Conservation (phyloP, 345 rosid species). For the Bretschneidera sinensis region DNA sequence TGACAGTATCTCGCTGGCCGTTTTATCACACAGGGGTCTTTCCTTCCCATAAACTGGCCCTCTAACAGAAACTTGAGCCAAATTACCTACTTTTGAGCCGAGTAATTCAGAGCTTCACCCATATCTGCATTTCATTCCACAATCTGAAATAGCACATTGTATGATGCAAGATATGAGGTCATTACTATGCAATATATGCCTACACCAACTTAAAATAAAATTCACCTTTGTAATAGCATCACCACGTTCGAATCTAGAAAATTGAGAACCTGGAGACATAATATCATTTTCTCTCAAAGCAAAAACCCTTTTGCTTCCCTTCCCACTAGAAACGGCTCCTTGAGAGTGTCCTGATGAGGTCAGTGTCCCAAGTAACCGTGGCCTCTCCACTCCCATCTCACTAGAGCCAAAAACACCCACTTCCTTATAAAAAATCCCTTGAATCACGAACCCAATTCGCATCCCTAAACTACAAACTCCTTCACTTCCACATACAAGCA, state of each 20-base stretch:
- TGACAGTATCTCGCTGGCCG: conserved; percentile 13
- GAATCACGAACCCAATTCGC: conserved; percentile 62
- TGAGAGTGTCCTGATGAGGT: conserved; percentile 34
- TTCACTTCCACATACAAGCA: conserved; percentile 55
- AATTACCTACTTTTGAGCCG: conserved; percentile 13
- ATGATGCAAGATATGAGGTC: conserved; percentile 57
- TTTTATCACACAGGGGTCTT: conserved; percentile 17
- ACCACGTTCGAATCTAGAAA: conserved; percentile 17
- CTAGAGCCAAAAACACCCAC: conserved; percentile 23
- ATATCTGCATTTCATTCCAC: conserved; percentile 14
- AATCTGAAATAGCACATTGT: conserved; percentile 27
- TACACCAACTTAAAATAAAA: conserved; percentile 46
- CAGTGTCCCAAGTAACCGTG: conserved; percentile 21
- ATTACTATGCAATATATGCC: conserved; percentile 44
- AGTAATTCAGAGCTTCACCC: conserved; percentile 18
- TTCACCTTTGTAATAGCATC: conserved; percentile 33
- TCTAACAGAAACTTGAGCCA: conserved; percentile 10
- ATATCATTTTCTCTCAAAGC: conserved; percentile 41
- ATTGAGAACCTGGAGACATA: conserved; percentile 13
- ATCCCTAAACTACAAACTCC: conserved; percentile 32
- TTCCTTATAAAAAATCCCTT: conserved; percentile 48
- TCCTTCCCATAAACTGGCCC: conserved; percentile 21
- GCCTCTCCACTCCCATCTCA: conserved; percentile 21
- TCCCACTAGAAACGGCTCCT: conserved; percentile 55
- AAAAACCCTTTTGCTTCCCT: conserved; percentile 66